A percentile compares a stretch with the other conserved stretches of the same genome.
These are phyloP conservation scores for Besnoitia besnoiti DNA, from an alignment of 169 alveolate genomes.

Conservation along the genomic window DNA sequence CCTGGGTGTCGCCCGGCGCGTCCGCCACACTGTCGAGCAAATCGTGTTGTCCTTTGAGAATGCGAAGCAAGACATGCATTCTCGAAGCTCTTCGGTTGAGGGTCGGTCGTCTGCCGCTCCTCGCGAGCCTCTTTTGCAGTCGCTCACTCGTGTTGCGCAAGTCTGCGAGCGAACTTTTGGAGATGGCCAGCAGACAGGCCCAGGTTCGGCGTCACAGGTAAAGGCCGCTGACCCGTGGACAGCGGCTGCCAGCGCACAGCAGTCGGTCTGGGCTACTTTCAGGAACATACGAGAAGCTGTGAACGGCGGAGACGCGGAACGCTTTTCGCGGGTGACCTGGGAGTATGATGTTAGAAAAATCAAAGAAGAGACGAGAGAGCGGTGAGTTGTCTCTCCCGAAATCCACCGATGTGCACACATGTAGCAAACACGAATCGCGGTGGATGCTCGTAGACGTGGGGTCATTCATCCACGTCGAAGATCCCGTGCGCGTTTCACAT, in stretches of 20 bases:
- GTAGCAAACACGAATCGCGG: too few relatives aligned
- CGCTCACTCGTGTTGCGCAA: not conserved
- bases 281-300: not conserved
- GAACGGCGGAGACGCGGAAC: not conserved
- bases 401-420: too few relatives aligned
- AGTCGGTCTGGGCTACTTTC: not conserved
- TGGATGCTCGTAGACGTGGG: too few relatives aligned
- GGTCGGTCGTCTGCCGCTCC: not conserved
- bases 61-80: not conserved
- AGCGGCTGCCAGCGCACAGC: too few relatives aligned
- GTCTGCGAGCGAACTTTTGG: not conserved
- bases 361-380: not conserved
- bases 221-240: too few relatives aligned
- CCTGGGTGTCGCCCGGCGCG: not conserved
- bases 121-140: not conserved
- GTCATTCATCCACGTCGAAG: too few relatives aligned
- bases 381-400: too few relatives aligned
- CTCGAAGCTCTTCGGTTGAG: not conserved
- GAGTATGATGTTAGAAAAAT: not conserved
- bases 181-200: not conserved
- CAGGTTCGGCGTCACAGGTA: too few relatives aligned
- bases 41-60: not conserved
- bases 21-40: not conserved
- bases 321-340: not conserved
- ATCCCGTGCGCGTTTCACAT: too few relatives aligned